Base-by-base conservation (phyloP, 139 green algal genomes). In the Chlamydomonas urium region DNA sequence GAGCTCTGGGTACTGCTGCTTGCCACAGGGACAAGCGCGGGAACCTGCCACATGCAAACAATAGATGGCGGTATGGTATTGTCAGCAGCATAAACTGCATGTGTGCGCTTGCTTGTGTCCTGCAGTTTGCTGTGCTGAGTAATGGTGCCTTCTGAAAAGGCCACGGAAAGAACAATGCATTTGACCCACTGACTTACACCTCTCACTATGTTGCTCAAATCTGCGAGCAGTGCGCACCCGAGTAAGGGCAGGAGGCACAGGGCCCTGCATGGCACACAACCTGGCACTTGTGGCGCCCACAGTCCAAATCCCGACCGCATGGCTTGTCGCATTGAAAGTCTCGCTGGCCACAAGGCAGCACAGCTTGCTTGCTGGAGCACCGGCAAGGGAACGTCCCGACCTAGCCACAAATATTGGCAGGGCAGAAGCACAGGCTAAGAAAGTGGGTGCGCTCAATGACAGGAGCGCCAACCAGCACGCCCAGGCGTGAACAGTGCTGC, bases 11-110 rank as follows among this genome's bases (percentile, higher is more conserved):
- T 81, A 75, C 0, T 65, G 21, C 14, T 75, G 56, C 77, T 96
- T 96, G 60, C 91, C 91, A 69, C 91, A 97, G 17, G 88, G 91
- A 77, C 91, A 97, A 6, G 73, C 74, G 21, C 87, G 84, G 85
- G 24, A 81, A 90, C 32, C 63, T 33, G 0, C 78, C 37, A 38
- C 81, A 65, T 10, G 71, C 76, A 79, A 88, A 95, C 4, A 74
- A 45, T 71, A 84, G 57, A 5, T 60, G 62, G 4, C 58, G 38
- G 2, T 48, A 34, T 23, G n/a, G 38, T 32, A 72, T 2, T 8
- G 42, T 50, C 14, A 24, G 42, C 8, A 50, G 42, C 10, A 50
- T 24, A 50, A 14, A 14, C 10, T 8, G 10, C 42, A 24, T 8
- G 10, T 50, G 8, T 14, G 42, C 42, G 42, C 8, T 8, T 8